A percentile compares a stretch with the other conserved stretches of the same genome.
Evolutionary conservation across 129 eudicot genomes (phyloP).

Genomic region (Rutidosis leptorrhynchoides): DNA sequence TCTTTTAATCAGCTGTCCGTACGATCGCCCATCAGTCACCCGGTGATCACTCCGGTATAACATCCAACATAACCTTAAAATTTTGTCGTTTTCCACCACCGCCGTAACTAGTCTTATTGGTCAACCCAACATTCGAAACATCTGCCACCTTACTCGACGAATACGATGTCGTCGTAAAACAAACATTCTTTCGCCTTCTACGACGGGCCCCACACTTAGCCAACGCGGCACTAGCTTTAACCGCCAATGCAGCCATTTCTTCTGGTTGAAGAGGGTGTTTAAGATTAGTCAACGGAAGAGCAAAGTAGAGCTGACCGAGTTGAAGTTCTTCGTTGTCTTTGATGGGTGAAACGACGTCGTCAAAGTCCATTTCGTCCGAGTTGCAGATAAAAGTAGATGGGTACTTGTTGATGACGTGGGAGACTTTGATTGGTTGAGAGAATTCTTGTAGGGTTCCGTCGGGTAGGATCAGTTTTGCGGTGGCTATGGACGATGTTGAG

Average conservation of each 20-base stretch:
- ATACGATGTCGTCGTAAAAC: slow-evolving; percentile 17
- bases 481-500: slow-evolving; percentile 45
- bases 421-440: slow-evolving; percentile 55
- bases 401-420: slow-evolving; percentile 47
- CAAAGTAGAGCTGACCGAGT: slow-evolving; percentile 79
- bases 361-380: slow-evolving; percentile 94
- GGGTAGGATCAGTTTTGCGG: slow-evolving; percentile 57
- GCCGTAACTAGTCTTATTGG: slow-evolving; percentile 18
- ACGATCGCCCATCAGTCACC: not conserved
- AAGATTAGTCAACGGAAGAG: slow-evolving; percentile 56
- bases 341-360: slow-evolving; percentile 59
- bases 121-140: slow-evolving; percentile 19
- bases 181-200: slow-evolving; percentile 1
- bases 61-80: slow-evolving; percentile 45
- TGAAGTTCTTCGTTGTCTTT: slow-evolving; percentile 54
- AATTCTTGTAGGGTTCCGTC: slow-evolving; percentile 73
- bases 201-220: slow-evolving; percentile 53
- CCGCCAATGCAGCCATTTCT: slow-evolving; percentile 98
- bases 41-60: slow-evolving; percentile 60
- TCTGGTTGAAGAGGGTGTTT: slow-evolving; percentile 63
- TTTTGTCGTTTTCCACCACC: slow-evolving; percentile 41
- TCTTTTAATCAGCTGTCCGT: not conserved
- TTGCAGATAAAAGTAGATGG: slow-evolving; percentile 68
- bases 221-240: slow-evolving; percentile 76
- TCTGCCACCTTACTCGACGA: slow-evolving; percentile 44